A percentile compares a stretch with the other conserved stretches of the same genome.
Conservation (phyloP, 1,284 basidiomycete species). For the Gastroboletus turbinatus region DNA sequence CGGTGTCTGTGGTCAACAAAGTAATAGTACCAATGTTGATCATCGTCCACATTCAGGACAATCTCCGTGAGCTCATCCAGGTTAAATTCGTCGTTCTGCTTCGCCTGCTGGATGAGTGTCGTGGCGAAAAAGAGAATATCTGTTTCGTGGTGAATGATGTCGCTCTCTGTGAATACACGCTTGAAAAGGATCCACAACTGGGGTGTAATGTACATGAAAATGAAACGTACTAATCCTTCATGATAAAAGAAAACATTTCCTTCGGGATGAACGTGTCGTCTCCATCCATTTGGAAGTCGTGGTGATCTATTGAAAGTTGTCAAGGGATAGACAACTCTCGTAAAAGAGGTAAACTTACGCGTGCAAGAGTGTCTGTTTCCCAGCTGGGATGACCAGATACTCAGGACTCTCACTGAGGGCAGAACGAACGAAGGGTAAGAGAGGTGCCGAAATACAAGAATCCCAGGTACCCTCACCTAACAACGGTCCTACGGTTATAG, state of each 20-base stretch:
- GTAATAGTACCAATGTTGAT: constrained; percentile 9
- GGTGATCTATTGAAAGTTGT: constrained; percentile 5
- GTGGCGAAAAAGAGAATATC: background rate
- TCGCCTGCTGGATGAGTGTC: constrained; percentile 4
- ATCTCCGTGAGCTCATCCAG: constrained; percentile 18
- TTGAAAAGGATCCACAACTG: background rate
- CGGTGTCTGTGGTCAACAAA: constrained; percentile 18
- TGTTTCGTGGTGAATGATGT: background rate
- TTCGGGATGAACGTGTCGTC: constrained; percentile 21
- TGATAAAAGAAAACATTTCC: constrained; percentile 17
- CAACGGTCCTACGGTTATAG: constrained; percentile 2
- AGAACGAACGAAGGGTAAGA: background rate
- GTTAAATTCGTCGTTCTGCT: background rate
- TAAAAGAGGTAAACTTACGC: constrained; percentile 1
- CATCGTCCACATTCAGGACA: constrained; percentile 15
- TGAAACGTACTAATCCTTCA: constrained; percentile 11
- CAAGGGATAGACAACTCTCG: background rate
- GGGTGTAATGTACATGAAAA: background rate
- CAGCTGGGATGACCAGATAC: constrained; percentile 4
- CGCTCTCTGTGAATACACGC: constrained; percentile 21
- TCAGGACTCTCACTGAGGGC: background rate
- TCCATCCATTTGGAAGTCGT: constrained; percentile 4
- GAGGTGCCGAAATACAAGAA: background rate
- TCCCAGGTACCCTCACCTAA: background rate
- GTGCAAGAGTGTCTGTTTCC: constrained; percentile 13